Evolutionary conservation across 768 basidiomycete genomes (phyloP).

Genomic region (Amanita pseudoporphyria): DNA sequence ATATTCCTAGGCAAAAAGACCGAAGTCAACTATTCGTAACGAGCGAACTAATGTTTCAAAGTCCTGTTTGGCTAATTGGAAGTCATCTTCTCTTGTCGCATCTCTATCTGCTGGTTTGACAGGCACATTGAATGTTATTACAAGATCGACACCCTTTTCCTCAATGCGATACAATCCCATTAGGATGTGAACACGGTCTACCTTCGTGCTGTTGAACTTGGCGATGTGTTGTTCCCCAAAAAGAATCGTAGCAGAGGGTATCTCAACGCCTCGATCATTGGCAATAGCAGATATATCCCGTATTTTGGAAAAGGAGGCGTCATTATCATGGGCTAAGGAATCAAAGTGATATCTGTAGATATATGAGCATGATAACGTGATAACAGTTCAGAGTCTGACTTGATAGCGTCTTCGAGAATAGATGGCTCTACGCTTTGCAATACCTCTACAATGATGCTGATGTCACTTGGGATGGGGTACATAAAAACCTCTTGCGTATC

Average conservation of each 20-base stretch:
- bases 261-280: slow-evolving; percentile 36
- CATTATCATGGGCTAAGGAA: slow-evolving; percentile 87
- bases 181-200: slow-evolving; percentile 67
- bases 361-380: slow-evolving; percentile 6
- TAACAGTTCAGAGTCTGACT: slow-evolving; percentile 5
- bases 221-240: slow-evolving; percentile 59
- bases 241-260: slow-evolving; percentile 53
- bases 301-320: slow-evolving; percentile 45
- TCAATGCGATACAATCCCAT: slow-evolving; percentile 77
- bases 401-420: slow-evolving; percentile 52
- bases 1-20: slow-evolving; percentile 47
- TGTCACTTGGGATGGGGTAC: slow-evolving; percentile 50
- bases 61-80: slow-evolving; percentile 29
- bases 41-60: slow-evolving; percentile 49
- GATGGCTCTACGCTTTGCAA: slow-evolving; percentile 58
- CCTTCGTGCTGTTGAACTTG: slow-evolving; percentile 59
- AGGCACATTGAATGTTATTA: slow-evolving; percentile 81
- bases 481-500: slow-evolving; percentile 94
- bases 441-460: slow-evolving; percentile 81
- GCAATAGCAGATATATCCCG: slow-evolving; percentile 26
- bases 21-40: slow-evolving; percentile 57
- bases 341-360: slow-evolving; percentile 77
- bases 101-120: slow-evolving; percentile 34
- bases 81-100: slow-evolving; percentile 28
- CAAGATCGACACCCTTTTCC: slow-evolving; percentile 66